A percentile compares a stretch with the other conserved stretches of the same genome.
phyloP scores from a whole-genome alignment of 345 rosid species.

The Mercurialis annua region DNA sequence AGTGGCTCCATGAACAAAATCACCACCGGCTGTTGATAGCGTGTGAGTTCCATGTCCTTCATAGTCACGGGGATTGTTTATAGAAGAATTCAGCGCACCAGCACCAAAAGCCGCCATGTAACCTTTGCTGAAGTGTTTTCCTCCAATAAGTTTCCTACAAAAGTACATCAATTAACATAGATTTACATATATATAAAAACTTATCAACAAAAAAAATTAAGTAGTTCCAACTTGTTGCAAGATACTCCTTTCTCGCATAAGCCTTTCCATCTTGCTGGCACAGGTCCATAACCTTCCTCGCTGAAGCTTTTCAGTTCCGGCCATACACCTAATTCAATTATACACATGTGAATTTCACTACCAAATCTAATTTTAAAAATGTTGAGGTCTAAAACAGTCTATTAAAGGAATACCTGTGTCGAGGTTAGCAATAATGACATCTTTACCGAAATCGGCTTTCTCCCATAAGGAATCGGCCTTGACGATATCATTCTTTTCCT shows the following conservation, averaged over 20 bases:
- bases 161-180: neutral
- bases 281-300: constrained; percentile 44
- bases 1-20: constrained; percentile 48
- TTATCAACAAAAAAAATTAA: no score
- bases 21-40: constrained; percentile 78
- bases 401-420: constrained; percentile 52
- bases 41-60: constrained; percentile 93
- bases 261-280: constrained; percentile 85
- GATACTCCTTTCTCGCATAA: constrained; percentile 66
- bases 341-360: neutral
- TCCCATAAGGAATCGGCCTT: constrained; percentile 57
- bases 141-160: constrained; percentile 74
- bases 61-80: constrained; percentile 62
- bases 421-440: constrained; percentile 75
- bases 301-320: constrained; percentile 61
- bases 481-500: constrained; percentile 43
- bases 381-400: neutral
- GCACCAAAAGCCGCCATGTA: constrained; percentile 40
- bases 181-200: neutral
- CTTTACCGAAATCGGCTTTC: constrained; percentile 70
- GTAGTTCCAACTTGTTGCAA: constrained; percentile 68
- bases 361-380: no score
- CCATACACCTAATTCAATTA: constrained; percentile 52
- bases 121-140: constrained; percentile 47
- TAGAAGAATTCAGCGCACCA: constrained; percentile 45